Evolutionary conservation across 1,139 yeast genomes (phyloP).

Genomic region (Taphrina pruni): DNA sequence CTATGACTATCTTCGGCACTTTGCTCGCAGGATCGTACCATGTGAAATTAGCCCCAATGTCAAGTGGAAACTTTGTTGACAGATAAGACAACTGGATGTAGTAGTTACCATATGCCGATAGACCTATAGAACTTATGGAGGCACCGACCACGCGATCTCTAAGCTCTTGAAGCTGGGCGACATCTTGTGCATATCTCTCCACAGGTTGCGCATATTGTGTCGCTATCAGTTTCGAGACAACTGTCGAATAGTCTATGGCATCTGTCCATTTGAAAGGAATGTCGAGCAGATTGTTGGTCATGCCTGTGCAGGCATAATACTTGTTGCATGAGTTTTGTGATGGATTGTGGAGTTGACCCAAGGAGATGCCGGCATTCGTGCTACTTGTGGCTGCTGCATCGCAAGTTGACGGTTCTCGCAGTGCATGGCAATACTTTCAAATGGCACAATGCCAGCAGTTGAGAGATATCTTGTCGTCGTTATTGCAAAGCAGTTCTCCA

Average conservation of each 20-base stretch:
- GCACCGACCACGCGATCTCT: background rate
- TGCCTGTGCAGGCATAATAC: background rate
- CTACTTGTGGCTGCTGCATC: background rate
- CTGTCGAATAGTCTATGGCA: constrained; percentile 43
- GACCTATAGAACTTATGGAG: background rate
- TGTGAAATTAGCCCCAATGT: constrained; percentile 10
- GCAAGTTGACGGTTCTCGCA: too few relatives aligned
- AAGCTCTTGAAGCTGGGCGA: constrained; percentile 12
- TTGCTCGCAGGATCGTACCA: constrained; percentile 9
- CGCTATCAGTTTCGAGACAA: background rate
- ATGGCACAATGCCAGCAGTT: too few relatives aligned
- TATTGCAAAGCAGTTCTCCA: too few relatives aligned
- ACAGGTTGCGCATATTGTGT: constrained; percentile 18
- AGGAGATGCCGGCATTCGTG: background rate
- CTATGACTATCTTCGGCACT: background rate
- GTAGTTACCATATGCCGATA: background rate
- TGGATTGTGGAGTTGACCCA: constrained; percentile 3
- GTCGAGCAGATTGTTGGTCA: constrained; percentile 17
- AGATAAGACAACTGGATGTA: constrained; percentile 7
- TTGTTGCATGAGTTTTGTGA: background rate
- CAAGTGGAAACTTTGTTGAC: constrained; percentile 11
- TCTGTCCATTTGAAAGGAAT: constrained; percentile 27
- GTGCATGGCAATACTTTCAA: too few relatives aligned
- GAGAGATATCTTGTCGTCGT: too few relatives aligned
- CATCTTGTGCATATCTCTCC: constrained; percentile 2